Conservation (phyloP, 2,329 filamentous ascomycete genomes). For the Aureobasidium mangrovei region DNA sequence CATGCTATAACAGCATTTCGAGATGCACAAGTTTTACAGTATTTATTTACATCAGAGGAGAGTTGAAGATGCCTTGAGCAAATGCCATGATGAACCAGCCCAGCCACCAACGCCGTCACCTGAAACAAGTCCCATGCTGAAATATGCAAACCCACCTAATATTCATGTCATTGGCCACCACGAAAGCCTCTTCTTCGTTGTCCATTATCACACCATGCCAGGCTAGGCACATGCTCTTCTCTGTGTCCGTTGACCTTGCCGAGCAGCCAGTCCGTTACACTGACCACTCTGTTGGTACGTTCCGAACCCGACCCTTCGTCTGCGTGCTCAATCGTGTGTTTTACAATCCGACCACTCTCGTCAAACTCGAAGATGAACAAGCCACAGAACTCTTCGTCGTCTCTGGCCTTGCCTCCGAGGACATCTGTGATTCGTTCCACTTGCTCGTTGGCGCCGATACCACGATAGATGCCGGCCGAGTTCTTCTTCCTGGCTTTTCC, state of each 20-base stretch:
- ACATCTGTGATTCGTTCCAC: constrained; percentile 48
- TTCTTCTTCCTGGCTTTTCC: constrained; percentile 42
- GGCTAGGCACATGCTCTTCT: constrained; percentile 30
- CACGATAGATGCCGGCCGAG: constrained; percentile 38
- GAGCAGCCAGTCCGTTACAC: constrained; percentile 87
- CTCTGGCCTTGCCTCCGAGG: constrained; percentile 44
- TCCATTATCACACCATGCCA: constrained; percentile 32
- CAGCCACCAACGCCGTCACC: constrained; percentile 5
- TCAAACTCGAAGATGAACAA: constrained; percentile 97
- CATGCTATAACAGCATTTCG: too few relatives aligned
- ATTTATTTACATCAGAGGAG: neutral
- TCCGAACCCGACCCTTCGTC: constrained; percentile 80
- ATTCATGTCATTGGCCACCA: constrained; percentile 2
- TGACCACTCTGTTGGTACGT: constrained; percentile 74
- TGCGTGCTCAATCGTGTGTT: constrained; percentile 89
- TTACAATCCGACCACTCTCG: constrained; percentile 68
- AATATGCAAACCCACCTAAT: neutral
- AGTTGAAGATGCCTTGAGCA: neutral
- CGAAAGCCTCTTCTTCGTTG: constrained; percentile 6
- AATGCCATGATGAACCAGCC: neutral
- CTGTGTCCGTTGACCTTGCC: constrained; percentile 58
- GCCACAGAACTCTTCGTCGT: constrained; percentile 73
- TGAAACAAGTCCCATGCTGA: neutral
- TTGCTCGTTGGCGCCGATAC: constrained; percentile 33
- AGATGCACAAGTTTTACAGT: too few relatives aligned